Base-by-base conservation (phyloP, 108 stramenopile genomes). In the Cyclotella baltica region DNA sequence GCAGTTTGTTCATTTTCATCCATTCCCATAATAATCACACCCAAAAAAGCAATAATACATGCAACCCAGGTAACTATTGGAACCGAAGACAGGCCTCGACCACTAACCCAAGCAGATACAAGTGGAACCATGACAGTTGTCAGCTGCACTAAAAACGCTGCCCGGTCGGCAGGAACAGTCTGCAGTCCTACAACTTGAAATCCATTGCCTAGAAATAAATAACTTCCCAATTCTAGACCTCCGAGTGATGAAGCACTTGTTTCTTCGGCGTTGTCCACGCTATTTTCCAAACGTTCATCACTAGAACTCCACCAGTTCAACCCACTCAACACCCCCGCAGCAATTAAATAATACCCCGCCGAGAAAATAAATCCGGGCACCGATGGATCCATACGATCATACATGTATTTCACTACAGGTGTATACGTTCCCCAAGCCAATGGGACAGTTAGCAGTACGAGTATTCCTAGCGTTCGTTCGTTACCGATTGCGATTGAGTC, bases 361-460 rank as follows among this genome's bases (percentile, higher is more conserved):
- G 89, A 90, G 78, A 96, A 93, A 19, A 90, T 83, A 38, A 93
- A 84, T 27, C 91, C 88, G 0, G 95, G 95, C 55, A 92, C 78
- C 13, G 87, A 70, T 22, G 91, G 90, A 56, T 90, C 74, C 55
- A 88, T 80, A 31, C 28, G 16, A 43, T 88, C 83, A 72, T 96
- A 96, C 40, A 96, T 84, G 73, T 83, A 88, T 52, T 89, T 89
- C 11, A 93, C 90, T 20, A 88, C 92, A 4, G 95, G 95, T 11
- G 89, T 87, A 78, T 93, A 96, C 25, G 95, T 93, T 29, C 95
- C 94, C 94, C 94, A 95, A 3, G 92, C 85, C 19, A 93, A 23
- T 0, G 94, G 94, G 0, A 96, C 94, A 1, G 89, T 93, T 28
- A 91, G 78, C 13, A 95, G 80, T 23, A 92, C 87, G 13, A 90